Conservation (phyloP, 305 asterid species). For the Stenogyne calaminthoides region DNA sequence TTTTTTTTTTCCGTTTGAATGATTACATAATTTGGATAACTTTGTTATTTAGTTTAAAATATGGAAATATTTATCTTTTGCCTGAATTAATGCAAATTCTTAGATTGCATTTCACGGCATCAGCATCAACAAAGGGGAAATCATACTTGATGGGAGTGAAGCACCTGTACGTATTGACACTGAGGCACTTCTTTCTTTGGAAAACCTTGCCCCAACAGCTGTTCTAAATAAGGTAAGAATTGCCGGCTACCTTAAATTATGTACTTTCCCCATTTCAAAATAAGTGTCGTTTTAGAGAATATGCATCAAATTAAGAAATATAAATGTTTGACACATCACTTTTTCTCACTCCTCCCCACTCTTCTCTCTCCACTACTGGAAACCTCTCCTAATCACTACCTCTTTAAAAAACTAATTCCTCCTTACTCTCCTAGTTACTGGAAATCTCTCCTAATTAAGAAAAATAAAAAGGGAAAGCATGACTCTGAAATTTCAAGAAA, state of each 20-base stretch:
- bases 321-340: too few species aligned
- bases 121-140: slow-evolving; percentile 67
- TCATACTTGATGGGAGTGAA: slow-evolving; percentile 91
- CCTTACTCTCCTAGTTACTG: too few species aligned
- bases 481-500: too few species aligned
- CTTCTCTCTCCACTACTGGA: too few species aligned
- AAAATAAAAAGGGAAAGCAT: too few species aligned
- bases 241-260: slow-evolving; percentile 17
- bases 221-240: slow-evolving; percentile 71
- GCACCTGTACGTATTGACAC: slow-evolving; percentile 89
- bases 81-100: slow-evolving; percentile 36
- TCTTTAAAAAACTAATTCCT: too few species aligned
- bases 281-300: too few species aligned
- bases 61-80: slow-evolving; percentile 20
- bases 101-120: slow-evolving; percentile 94
- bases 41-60: slow-evolving; percentile 21
- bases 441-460: too few species aligned
- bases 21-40: slow-evolving; percentile 18
- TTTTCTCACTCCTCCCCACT: too few species aligned
- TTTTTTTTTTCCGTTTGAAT: slow-evolving; percentile 17
- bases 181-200: slow-evolving; percentile 83
- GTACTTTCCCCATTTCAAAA: background rate
- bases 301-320: too few species aligned
- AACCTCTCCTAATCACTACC: too few species aligned
- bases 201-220: slow-evolving; percentile 86